Evolutionary conservation across 2,329 filamentous ascomycete species (phyloP), one percentile per base, ranked within the genome.

Genomic region (Fusarium caatingaense): DNA sequence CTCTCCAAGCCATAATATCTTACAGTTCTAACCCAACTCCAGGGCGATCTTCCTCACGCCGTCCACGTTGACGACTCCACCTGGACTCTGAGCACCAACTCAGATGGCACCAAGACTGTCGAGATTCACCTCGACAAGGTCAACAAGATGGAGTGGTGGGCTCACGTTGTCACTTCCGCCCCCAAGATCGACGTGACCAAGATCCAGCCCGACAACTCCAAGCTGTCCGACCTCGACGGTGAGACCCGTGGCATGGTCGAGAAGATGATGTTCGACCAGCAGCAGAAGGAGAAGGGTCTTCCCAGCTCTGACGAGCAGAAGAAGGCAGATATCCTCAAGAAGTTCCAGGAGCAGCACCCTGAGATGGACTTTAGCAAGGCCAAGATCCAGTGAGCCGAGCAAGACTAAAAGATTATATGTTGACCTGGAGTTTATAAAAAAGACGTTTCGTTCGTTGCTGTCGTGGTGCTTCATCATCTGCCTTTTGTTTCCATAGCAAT

Each of bases 191-290:
- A 99, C 83, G 93, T 97, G 37, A 91, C 91, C 75, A 98, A 97
- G 85, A 98, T 99, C 81, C 89, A 91, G 78, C 96, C 96, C 23
- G 96, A 98, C 83, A 94, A 92, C 79, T 94, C 91, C 78, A 97
- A 94, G 80, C 86, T 99, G 76, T 91, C 92, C 60, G 96, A 99
- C 80, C 85, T 99, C 72, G 95, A 98, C 78, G 96, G 96, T 66
- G 92, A 97, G 86, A 99, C 96, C 56, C 88, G 96, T 70, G 88
- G 90, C 63, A 98, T 99, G 95, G 96, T 99, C 46, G 96, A 99
- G 89, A 99, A 99, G 89, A 99, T 99, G 96, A 99, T 99, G 96
- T 99, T 88, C 77, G 96, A 99, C 84, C 96, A 99, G 86, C 87
- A 92, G 72, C 94, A 98, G 84, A 99, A 99, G 89, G 94, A 98